Evolutionary conservation across 2,329 filamentous ascomycete species (phyloP).

Genomic region (Ceratocystis eucalypticola): DNA sequence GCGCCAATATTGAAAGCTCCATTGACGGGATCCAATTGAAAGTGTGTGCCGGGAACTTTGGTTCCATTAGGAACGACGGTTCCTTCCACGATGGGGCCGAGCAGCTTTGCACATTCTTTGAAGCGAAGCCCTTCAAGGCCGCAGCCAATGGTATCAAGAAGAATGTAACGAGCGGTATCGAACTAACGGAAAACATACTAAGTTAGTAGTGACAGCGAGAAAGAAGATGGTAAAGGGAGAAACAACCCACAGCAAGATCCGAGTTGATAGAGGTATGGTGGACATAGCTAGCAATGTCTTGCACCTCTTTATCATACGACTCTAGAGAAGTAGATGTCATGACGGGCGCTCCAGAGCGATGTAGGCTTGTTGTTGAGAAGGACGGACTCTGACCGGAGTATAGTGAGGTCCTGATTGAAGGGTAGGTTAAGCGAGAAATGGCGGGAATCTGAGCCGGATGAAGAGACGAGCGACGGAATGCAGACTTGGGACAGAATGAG

Average conservation of each 20-base stretch:
- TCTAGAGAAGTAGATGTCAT: slow-evolving; percentile 33
- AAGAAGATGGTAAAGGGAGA: background rate
- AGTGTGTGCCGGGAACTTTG: slow-evolving; percentile 80
- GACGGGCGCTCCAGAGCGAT: slow-evolving; percentile 32
- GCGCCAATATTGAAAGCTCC: slow-evolving; percentile 98
- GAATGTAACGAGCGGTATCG: slow-evolving; percentile 91
- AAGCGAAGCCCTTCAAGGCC: slow-evolving; percentile 91
- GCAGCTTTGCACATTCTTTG: slow-evolving; percentile 87
- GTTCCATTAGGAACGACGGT: slow-evolving; percentile 85
- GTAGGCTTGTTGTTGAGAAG: slow-evolving; percentile 31
- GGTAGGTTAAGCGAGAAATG: background rate
- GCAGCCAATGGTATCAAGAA: slow-evolving; percentile 93
- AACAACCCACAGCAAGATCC: slow-evolving; percentile 66
- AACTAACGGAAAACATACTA: slow-evolving; percentile 39
- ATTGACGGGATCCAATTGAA: slow-evolving; percentile 88
- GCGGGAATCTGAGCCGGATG: background rate
- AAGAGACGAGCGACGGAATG: background rate
- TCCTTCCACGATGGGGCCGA: slow-evolving; percentile 82
- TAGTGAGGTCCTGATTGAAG: background rate
- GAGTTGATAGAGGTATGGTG: slow-evolving; percentile 85
- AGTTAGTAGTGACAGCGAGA: background rate
- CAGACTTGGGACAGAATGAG: background rate
- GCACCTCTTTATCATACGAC: slow-evolving; percentile 82
- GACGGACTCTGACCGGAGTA: slow-evolving; percentile 23
- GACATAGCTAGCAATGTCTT: slow-evolving; percentile 89